Evolutionary conservation across 176 grass and related monocot species (phyloP), one percentile per base, ranked within the genome.

Genomic region (Aegilops speltoides): DNA sequence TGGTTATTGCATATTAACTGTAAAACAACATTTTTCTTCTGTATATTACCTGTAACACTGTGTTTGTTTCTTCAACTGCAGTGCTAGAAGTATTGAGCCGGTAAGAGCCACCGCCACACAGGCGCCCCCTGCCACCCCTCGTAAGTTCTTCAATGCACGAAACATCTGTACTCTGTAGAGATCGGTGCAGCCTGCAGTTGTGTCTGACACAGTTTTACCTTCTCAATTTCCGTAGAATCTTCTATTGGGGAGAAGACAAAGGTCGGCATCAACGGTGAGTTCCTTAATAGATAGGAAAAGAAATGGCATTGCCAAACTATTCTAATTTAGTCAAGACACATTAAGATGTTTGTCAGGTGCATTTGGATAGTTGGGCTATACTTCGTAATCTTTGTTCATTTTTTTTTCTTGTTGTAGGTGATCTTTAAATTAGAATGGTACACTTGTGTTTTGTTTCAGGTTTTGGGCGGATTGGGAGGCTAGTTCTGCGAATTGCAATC

Each of bases 391-490:
- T 4, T 72, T 71, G 17, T 57, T 79, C 66, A 40, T 13, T 52
- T 89, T 50, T 23, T 31, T 52, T 52, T n/a, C 36, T 64, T 72
- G n/a, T 25, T 68, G 14, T 33, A 40, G 1, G 2, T 77, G 33
- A 43, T 57, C 4, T 78, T 70, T 78, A 83, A 26, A 14, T 10
- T 78, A 56, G 10, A 22, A 71, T 71, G 40, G 3, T 34, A 84
- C 25, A 36, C 36, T 19, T 45, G 16, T 45, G 36, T 60, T 79
- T 61, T 81, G 64, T 13, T 91, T 2, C 52, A 99, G 97, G 97
- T 15, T 99, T 99, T 87, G 97, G 97, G 25, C 85, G 97, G 5
- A 99, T 99, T 85, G 97, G 97, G 56, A 96, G 97, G 67, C 83
- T 99, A 75, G 94, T 99, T 23, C 54, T 99, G 77, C 82, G 97